Conservation (phyloP, 768 basidiomycete species). For the Trametes cingulata region DNA sequence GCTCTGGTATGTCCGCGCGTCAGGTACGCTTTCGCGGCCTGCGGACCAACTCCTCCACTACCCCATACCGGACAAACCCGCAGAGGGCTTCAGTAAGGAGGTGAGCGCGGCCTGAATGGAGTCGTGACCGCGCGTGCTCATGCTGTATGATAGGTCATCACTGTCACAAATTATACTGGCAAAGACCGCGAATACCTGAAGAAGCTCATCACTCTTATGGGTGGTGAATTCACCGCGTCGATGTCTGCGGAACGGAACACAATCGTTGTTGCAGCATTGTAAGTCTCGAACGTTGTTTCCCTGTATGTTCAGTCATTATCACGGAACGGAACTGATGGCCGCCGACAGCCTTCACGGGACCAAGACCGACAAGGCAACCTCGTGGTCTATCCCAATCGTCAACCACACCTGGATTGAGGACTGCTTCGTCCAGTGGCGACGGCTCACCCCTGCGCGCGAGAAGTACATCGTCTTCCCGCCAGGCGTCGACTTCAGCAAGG, state of each 20-base stretch:
- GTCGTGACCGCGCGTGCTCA: neutral
- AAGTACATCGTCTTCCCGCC: constrained; percentile 72
- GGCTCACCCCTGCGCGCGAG: constrained; percentile 59
- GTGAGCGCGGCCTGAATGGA: constrained; percentile 42
- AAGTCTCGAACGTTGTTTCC: constrained; percentile 33
- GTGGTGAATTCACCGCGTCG: constrained; percentile 78
- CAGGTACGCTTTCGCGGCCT: constrained; percentile 60
- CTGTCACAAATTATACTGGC: constrained; percentile 88
- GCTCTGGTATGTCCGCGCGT: constrained; percentile 77
- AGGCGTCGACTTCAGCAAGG: constrained; percentile 61
- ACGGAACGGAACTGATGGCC: neutral
- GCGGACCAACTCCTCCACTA: constrained; percentile 82
- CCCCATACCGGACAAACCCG: constrained; percentile 64
- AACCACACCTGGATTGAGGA: constrained; percentile 94
- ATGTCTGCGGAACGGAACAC: constrained; percentile 74
- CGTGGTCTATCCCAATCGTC: constrained; percentile 84
- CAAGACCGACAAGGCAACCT: constrained; percentile 72
- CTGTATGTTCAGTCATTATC: neutral
- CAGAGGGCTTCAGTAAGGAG: constrained; percentile 59
- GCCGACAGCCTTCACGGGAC: constrained; percentile 27
- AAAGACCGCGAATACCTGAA: constrained; percentile 86
- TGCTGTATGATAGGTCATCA: constrained; percentile 55
- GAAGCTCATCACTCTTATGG: constrained; percentile 74
- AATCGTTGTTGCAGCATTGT: constrained; percentile 84
- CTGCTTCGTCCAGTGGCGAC: constrained; percentile 80